These are phyloP conservation scores for Cucurbita moschata DNA, from an alignment of 306 rosid genomes.

Conservation along the genomic window DNA sequence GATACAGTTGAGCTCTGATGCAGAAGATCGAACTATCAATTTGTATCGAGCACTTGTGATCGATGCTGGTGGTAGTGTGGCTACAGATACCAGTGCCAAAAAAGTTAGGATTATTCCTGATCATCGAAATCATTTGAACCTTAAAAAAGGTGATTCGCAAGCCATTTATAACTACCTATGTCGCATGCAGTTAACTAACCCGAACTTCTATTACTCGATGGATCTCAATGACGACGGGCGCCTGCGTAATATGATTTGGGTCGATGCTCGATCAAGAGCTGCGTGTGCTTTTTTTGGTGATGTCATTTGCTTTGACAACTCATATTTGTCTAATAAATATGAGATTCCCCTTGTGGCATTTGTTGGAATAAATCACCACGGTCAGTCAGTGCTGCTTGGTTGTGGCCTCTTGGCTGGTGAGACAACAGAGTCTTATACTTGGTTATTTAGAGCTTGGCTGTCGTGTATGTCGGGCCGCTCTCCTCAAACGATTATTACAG, in stretches of 20 bases:
- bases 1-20: constrained; percentile 35
- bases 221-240: constrained; percentile 76
- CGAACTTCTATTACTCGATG: constrained; percentile 86
- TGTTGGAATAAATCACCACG: constrained; percentile 84
- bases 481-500: constrained; percentile 73
- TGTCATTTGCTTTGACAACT: constrained; percentile 58
- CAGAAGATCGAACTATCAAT: constrained; percentile 53
- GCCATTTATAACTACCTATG: constrained; percentile 81
- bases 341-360: constrained; percentile 84
- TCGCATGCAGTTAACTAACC: constrained; percentile 81
- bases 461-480: constrained; percentile 44
- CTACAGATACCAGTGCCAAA: constrained; percentile 22
- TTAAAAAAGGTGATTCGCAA: constrained; percentile 77
- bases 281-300: constrained; percentile 74
- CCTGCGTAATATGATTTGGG: constrained; percentile 75
- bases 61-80: constrained; percentile 51
- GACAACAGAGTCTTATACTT: constrained; percentile 49
- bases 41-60: constrained; percentile 84
- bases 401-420: constrained; percentile 86
- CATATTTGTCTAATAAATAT: constrained; percentile 59
- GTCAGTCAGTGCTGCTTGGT: constrained; percentile 66
- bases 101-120: constrained; percentile 25
- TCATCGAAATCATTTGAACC: constrained; percentile 37
- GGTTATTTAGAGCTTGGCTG: constrained; percentile 83
- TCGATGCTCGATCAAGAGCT: constrained; percentile 69